Evolutionary conservation across 2,329 filamentous ascomycete species (phyloP), one percentile per base, ranked within the genome.

Genomic region (Scedosporium apiospermum): DNA sequence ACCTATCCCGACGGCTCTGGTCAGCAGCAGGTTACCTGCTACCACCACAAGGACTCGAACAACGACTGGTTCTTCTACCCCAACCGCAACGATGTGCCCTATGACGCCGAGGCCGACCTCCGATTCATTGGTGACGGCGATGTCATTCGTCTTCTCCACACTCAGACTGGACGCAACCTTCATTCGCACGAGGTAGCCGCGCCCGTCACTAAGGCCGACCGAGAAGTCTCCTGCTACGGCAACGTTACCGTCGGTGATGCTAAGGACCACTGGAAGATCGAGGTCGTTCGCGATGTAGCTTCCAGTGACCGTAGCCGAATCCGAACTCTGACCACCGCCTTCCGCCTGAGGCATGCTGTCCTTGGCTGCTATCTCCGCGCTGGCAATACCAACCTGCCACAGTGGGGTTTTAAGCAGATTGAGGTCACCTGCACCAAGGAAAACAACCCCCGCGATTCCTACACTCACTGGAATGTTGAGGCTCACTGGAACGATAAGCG

Each of bases 51-150:
- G 75, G 95, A 99, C 80, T 84, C 93, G 74, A 99, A 99, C 84
- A 99, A 99, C 74, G 95, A 99, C 75, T 99, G 95, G 95, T 96
- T 96, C 78, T 93, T 99, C 77, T 97, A 97, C 75, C 95, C 95
- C 27, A 96, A 93, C 78, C 90, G 96, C 66, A 77, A 81, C 62
- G 85, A 96, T 64, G 77, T 82, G 26, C 88, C 89, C 18, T 96
- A 87, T 71, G 82, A 93, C 69, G 76, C 85, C 4, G 86, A 90
- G 64, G 86, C 79, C n/a, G 82, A 86, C 63, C 85, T 88, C 42
- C 80, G 91, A 65, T 96, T 88, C 71, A 85, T 97, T 68, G 87
- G 84, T 16, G 87, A 99, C 72, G 87, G 88, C 65, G 84, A 89
- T 69, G 78, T 85, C 63, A 85, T 99, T 69, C 93, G 95, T 68